Conservation (phyloP, 2,329 filamentous ascomycete genomes). For the Aureobasidium sp. region DNA sequence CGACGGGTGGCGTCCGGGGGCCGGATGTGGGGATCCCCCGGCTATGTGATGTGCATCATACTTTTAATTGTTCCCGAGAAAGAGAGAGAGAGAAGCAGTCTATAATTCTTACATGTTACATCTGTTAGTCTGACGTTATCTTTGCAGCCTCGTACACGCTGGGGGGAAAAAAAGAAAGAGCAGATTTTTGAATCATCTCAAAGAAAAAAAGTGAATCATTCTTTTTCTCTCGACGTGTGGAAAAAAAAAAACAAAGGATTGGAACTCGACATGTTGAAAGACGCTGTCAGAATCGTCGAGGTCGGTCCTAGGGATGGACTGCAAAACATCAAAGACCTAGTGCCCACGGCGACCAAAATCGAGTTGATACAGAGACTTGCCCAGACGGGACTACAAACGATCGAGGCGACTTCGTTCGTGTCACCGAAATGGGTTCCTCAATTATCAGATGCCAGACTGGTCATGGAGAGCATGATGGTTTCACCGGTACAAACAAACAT, state of each 20-base stretch:
- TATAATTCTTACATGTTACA: too few relatives aligned
- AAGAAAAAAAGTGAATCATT: too few relatives aligned
- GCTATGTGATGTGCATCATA: too few relatives aligned
- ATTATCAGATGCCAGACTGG: conserved; percentile 38
- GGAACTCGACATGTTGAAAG: background rate
- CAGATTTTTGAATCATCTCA: too few relatives aligned
- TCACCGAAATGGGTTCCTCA: conserved; percentile 80
- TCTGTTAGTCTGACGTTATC: conserved; percentile 3
- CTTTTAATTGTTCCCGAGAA: too few relatives aligned
- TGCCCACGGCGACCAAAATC: conserved; percentile 67
- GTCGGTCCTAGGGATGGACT: conserved; percentile 78
- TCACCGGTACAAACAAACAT: conserved; percentile 38
- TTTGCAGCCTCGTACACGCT: too few relatives aligned
- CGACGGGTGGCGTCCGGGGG: too few relatives aligned
- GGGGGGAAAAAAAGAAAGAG: too few relatives aligned
- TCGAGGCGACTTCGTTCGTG: conserved; percentile 78
- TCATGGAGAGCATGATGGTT: background rate
- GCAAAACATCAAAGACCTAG: conserved; percentile 70
- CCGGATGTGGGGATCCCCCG: too few relatives aligned
- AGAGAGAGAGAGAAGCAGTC: too few relatives aligned
- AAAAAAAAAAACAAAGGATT: too few relatives aligned
- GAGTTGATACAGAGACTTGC: conserved; percentile 65
- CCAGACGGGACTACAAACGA: conserved; percentile 60
- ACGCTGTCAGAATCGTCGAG: conserved; percentile 59
- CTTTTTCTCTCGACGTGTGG: too few relatives aligned